Conservation (phyloP, 2,329 filamentous ascomycete species). For the Microsporum canis region DNA sequence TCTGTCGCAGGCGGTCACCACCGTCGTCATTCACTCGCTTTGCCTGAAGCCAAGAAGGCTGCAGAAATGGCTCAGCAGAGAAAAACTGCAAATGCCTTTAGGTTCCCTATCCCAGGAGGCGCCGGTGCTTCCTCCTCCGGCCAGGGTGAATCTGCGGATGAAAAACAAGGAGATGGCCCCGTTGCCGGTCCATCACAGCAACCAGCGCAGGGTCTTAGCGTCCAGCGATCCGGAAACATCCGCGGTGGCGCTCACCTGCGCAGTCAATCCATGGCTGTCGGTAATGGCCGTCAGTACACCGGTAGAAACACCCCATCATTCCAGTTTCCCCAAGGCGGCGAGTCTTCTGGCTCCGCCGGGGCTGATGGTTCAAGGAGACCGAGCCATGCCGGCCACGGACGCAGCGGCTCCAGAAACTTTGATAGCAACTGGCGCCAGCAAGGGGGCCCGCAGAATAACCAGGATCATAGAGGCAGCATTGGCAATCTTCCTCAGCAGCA, state of each 20-base stretch:
- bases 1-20: constrained; percentile 67
- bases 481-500: constrained; percentile 44
- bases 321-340: constrained; percentile 51
- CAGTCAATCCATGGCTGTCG: constrained; percentile 42
- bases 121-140: constrained; percentile 44
- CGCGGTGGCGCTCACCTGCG: constrained; percentile 59
- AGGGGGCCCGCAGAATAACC: constrained; percentile 41
- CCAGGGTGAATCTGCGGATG: constrained; percentile 46
- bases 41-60: constrained; percentile 95
- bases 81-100: constrained; percentile 83
- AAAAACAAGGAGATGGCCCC: constrained; percentile 24
- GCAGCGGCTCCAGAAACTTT: constrained; percentile 83
- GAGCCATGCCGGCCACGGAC: constrained; percentile 55
- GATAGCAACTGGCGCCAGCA: constrained; percentile 97
- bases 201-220: constrained; percentile 52
- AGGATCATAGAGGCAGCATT: constrained; percentile 46
- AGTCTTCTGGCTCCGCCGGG: constrained; percentile 39
- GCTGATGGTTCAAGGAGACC: constrained; percentile 28
- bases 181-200: constrained; percentile 30
- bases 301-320: constrained; percentile 59
- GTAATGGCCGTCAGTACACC: constrained; percentile 51
- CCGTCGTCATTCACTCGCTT: constrained; percentile 82
- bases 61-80: constrained; percentile 96
- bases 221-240: constrained; percentile 66
- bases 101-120: constrained; percentile 72